phyloP scores from a whole-genome alignment of 169 alveolate genomes.

The Plasmodium gonderi region DNA sequence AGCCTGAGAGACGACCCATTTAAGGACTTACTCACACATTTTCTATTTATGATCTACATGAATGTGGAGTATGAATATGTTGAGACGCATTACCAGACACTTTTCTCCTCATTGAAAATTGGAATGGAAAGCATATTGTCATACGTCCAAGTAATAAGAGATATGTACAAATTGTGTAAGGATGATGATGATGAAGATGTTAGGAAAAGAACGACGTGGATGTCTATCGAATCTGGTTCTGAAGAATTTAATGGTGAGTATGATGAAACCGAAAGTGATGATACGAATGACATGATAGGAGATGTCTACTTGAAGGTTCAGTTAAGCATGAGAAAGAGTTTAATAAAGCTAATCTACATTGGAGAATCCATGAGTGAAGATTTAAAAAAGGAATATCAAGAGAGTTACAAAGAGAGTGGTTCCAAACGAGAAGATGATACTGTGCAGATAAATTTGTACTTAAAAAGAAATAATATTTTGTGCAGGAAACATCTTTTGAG shows the following conservation, averaged over 20 bases:
- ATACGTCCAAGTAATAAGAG: background rate
- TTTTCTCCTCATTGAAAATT: background rate
- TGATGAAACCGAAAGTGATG: background rate
- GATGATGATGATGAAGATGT: background rate
- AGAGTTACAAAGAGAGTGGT: background rate
- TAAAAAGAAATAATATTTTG: slow-evolving; percentile 1
- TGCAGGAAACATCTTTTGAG: background rate
- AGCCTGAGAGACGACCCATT: background rate
- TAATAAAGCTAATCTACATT: background rate
- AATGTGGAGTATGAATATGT: background rate
- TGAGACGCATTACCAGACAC: background rate
- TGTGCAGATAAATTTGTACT: background rate
- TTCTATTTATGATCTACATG: background rate
- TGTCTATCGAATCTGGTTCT: background rate
- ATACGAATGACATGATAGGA: background rate
- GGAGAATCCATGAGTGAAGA: background rate
- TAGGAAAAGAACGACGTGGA: background rate
- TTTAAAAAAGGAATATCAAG: background rate
- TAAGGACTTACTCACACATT: background rate
- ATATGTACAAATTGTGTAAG: background rate
- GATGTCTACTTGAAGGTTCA: background rate
- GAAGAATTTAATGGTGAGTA: background rate
- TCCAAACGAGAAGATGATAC: background rate
- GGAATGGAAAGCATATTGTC: background rate
- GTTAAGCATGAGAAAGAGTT: background rate